Conservation (phyloP, 2,329 filamentous ascomycete species). For the Penicillium sp. region DNA sequence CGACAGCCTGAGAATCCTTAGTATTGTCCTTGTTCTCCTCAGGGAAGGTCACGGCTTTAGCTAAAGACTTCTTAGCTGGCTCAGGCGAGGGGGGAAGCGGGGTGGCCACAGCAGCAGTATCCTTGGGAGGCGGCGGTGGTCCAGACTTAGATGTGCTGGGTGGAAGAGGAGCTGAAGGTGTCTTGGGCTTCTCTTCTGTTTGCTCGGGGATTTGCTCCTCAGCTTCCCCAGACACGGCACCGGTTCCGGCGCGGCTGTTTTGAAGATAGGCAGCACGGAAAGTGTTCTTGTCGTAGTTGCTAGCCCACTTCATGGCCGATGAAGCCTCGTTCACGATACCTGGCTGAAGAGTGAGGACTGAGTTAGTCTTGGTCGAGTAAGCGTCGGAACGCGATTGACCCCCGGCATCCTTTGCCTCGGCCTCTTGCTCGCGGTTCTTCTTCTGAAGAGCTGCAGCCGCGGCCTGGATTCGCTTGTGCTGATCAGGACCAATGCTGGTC, state of each 20-base stretch:
- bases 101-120: conserved; percentile 20
- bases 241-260: conserved; percentile 70
- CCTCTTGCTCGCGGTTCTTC: conserved; percentile 62
- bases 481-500: conserved; percentile 81
- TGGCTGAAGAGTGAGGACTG: conserved; percentile 83
- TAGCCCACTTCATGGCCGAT: conserved; percentile 95
- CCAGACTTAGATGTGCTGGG: conserved; percentile 29
- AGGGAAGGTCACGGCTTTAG: conserved; percentile 6
- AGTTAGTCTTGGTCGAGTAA: conserved; percentile 73
- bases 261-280: conserved; percentile 84
- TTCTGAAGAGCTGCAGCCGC: conserved; percentile 82
- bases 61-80: conserved; percentile 22
- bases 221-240: conserved; percentile 52
- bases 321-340: conserved; percentile 82
- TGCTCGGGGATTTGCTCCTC: conserved; percentile 16
- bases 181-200: conserved; percentile 35
- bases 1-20: conserved; percentile 18
- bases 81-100: conserved; percentile 27
- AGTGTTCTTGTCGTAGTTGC: conserved; percentile 86
- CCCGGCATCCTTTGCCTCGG: conserved; percentile 46
- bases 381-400: conserved; percentile 59
- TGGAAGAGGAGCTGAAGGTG: conserved; percentile 21
- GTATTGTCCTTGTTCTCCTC: conserved; percentile 20
- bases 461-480: conserved; percentile 89
- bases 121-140: conserved; percentile 34